phyloP scores from a whole-genome alignment of 1,284 basidiomycete genomes.

The Leccinum pallidistipes region DNA sequence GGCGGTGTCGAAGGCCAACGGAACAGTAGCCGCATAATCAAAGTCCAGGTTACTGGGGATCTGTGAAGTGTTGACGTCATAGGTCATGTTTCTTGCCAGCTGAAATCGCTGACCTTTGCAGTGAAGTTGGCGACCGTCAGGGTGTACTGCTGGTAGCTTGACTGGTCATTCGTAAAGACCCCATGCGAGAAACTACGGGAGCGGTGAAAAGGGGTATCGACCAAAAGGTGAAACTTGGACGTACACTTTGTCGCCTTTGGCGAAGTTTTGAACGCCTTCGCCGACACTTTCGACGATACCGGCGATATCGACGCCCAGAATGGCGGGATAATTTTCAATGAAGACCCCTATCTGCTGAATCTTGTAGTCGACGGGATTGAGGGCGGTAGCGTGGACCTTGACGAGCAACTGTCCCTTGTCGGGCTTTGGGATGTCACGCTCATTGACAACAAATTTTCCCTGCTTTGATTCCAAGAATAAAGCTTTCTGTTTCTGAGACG shows the following conservation, averaged over 20 bases:
- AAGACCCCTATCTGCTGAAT: conserved; percentile 26
- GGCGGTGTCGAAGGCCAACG: conserved; percentile 40
- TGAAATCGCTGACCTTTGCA: conserved; percentile 33
- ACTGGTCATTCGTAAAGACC: conserved; percentile 22
- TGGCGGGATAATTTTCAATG: conserved; percentile 33
- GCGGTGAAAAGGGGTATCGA: neutral
- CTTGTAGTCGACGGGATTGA: conserved; percentile 55
- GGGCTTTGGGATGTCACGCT: conserved; percentile 37
- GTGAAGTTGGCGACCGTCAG: conserved; percentile 25
- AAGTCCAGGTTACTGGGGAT: conserved; percentile 29
- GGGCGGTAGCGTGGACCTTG: conserved; percentile 40
- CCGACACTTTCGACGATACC: conserved; percentile 47
- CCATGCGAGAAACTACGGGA: conserved; percentile 21
- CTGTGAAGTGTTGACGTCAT: conserved; percentile 18
- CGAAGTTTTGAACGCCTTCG: conserved; percentile 33
- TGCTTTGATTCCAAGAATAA: conserved; percentile 27
- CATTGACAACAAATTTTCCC: conserved; percentile 22
- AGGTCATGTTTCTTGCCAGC: neutral
- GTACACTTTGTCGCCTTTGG: conserved; percentile 45
- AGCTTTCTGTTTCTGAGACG: conserved; percentile 28
- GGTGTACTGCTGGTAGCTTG: conserved; percentile 36
- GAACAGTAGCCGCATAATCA: conserved; percentile 38
- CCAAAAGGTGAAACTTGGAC: neutral
- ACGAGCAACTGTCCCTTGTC: conserved; percentile 45
- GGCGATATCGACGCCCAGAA: conserved; percentile 47